These are phyloP conservation scores for Capsicum baccatum DNA, from an alignment of 257 asterid species.

Conservation along the genomic window DNA sequence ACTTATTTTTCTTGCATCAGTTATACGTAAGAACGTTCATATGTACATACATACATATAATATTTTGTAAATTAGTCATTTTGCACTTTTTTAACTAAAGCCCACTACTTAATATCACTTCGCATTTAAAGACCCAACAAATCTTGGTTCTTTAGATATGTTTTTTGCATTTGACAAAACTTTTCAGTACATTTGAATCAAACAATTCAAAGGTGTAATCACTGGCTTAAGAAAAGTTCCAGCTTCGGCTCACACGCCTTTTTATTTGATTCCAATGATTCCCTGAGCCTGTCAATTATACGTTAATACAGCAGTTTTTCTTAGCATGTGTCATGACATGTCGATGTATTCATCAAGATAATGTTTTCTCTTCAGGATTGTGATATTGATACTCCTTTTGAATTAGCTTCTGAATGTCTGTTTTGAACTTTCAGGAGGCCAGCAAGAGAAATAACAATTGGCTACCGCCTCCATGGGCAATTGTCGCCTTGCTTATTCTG, in stretches of 20 bases:
- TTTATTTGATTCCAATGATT: neutral
- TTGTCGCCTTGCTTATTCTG: slow-evolving; percentile 71
- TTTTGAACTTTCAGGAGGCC: slow-evolving; percentile 71
- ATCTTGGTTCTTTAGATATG: neutral
- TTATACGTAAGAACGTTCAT: neutral
- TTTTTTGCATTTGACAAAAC: neutral
- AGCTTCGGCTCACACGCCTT: neutral
- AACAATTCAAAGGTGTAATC: neutral
- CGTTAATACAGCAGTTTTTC: neutral
- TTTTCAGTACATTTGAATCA: slow-evolving; percentile 10
- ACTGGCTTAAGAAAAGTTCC: neutral
- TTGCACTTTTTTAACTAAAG: neutral
- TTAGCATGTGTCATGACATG: neutral
- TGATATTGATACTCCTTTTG: slow-evolving; percentile 17
- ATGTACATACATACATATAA: neutral
- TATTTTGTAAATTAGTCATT: slow-evolving; percentile 4
- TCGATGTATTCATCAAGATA: neutral
- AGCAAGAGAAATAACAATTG: slow-evolving; percentile 88
- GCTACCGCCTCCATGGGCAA: slow-evolving; percentile 99
- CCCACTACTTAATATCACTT: neutral
- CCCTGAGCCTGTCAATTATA: neutral
- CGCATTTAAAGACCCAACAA: neutral
- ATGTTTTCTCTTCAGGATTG: neutral
- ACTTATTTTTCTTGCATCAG: neutral
- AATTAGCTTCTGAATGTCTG: slow-evolving; percentile 25